Evolutionary conservation across 352 stramenopile species (phyloP), one percentile per base, ranked within the genome.

Genomic region (Phytopythium kandeliae): DNA sequence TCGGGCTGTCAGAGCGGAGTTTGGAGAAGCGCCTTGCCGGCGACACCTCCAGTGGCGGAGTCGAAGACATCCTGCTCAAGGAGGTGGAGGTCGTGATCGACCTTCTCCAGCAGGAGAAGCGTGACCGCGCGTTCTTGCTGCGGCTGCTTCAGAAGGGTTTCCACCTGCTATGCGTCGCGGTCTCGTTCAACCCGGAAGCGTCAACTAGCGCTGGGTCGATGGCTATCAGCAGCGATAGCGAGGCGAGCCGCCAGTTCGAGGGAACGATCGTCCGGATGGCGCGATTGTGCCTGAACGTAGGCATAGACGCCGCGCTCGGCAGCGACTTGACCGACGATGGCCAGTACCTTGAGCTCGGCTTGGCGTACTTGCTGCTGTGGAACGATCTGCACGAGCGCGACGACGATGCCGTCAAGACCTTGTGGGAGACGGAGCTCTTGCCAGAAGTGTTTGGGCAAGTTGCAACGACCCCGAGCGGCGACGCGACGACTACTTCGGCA

Each of bases 81-180:
- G 79, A 91, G 34, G 47, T 91, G 4, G 69, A 86, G 16, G 44
- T 86, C n/a, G 77, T 88, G 0, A 57, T 88, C 7, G 79, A 84
- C n/a, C 53, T 91, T 40, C 57, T 88, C 16, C 52, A 73, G 21
- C 66, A 88, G 52, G 72, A 85, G 43, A 65, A 68, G 42, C 77
- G 74, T 2, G 70, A 91, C 33, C 63, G 66, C 0, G 55, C 56
- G 15, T 85, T 88, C 36, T 40, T 86, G 26, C 36, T 91, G 24
- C 60, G 68, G 19, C 48, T 91, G 19, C 49, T 91, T 7, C 74
- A 88, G 38, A 78, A 78, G 41, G 79, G 79, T 0, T 69, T 87
- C 30, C 65, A 74, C 36, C 55, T 91, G 1, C 43, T 73, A 10
- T 54, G 68, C 28, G 44, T 71, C 9, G 33, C 47, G 0, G 24